A percentile compares a stretch with the other conserved stretches of the same genome.
These are phyloP conservation scores for Ceriops zippeliana DNA, from an alignment of 345 rosid species.

Conservation along the genomic window DNA sequence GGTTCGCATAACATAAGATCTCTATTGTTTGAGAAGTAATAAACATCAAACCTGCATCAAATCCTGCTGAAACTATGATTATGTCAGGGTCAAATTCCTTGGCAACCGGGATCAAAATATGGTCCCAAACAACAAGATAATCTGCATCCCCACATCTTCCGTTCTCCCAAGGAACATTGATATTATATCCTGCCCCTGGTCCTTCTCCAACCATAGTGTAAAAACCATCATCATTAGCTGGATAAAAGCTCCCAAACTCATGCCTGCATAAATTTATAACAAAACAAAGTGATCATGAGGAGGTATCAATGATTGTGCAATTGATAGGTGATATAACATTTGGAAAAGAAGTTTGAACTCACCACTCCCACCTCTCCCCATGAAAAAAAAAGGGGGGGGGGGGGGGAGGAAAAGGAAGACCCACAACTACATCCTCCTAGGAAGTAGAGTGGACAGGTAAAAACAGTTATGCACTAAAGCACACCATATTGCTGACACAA, in stretches of 20 bases:
- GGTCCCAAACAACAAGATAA: constrained; percentile 92
- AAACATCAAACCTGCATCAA: constrained; percentile 75
- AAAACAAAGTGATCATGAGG: constrained; percentile 6
- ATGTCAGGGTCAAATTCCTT: constrained; percentile 75
- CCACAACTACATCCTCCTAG: too few species aligned
- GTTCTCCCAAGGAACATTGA: constrained; percentile 96
- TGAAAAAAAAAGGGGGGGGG: neutral
- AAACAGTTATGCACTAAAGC: neutral
- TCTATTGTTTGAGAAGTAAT: neutral
- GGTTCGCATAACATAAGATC: neutral
- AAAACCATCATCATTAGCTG: constrained; percentile 68
- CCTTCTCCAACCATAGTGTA: constrained; percentile 90
- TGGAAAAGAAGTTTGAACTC: neutral
- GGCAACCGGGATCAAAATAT: constrained; percentile 76
- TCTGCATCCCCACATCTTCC: constrained; percentile 82
- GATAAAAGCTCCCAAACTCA: constrained; percentile 80
- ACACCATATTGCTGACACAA: neutral
- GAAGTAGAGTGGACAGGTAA: too few species aligned
- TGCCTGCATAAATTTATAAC: constrained; percentile 51
- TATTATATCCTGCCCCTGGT: constrained; percentile 82
- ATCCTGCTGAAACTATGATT: constrained; percentile 82
- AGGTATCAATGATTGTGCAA: neutral
- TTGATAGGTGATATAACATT: constrained; percentile 2
- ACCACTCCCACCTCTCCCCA: neutral
- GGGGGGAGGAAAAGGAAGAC: neutral